Evolutionary conservation across 257 asterid species (phyloP).

Genomic region (Solanum virginianum): DNA sequence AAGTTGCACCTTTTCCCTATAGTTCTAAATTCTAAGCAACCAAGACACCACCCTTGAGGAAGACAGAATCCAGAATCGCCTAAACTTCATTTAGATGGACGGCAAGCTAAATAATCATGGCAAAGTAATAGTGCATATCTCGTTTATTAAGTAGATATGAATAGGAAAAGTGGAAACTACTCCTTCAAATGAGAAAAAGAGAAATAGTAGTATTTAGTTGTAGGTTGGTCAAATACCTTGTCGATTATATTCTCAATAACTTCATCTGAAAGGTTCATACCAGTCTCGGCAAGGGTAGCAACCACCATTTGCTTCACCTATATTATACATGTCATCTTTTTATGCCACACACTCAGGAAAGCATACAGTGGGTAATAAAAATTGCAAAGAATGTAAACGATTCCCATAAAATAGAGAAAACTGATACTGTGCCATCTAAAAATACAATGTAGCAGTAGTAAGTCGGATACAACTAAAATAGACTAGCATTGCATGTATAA

Average conservation of each 20-base stretch:
- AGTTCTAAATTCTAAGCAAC: not conserved
- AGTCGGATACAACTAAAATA: not conserved
- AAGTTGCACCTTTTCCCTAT: not conserved
- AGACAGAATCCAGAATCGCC: not conserved
- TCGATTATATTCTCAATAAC: slow-evolving; percentile 94
- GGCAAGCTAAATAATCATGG: not conserved
- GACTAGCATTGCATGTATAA: not conserved
- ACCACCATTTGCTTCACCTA: slow-evolving; percentile 25
- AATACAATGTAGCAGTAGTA: not conserved
- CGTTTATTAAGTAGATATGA: not conserved
- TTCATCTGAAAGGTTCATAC: slow-evolving; percentile 29
- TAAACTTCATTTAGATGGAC: not conserved
- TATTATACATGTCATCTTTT: not conserved
- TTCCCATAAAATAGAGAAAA: not conserved
- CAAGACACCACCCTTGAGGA: not conserved
- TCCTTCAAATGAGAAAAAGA: not conserved
- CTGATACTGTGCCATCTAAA: not conserved
- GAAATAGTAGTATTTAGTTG: not conserved
- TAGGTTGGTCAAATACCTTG: slow-evolving; percentile 39
- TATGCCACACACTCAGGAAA: not conserved
- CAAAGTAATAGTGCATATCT: not conserved
- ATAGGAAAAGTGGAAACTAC: not conserved
- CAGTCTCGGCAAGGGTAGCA: slow-evolving; percentile 20
- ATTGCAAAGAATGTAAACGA: not conserved
- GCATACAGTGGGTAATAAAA: not conserved